A percentile compares a stretch with the other conserved stretches of the same genome.
Conservation (phyloP, 2,329 filamentous ascomycete genomes). For the Magnaporthiopsis incrustans region DNA sequence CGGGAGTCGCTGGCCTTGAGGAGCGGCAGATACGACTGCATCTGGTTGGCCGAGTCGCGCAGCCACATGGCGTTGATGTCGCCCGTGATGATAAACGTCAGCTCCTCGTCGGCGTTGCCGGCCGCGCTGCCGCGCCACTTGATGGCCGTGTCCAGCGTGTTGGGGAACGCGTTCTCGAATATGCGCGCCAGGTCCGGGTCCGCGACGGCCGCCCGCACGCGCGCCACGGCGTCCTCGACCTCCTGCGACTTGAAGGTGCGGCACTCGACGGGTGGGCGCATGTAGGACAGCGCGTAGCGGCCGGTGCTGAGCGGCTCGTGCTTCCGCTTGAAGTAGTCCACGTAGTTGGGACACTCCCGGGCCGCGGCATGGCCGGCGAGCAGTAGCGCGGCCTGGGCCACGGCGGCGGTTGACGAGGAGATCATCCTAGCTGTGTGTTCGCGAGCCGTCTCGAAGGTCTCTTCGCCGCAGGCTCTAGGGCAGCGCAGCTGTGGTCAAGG, state of each 20-base stretch:
- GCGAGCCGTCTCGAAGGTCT: too few species aligned
- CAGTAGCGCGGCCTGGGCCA: slow-evolving; percentile 5
- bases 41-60: slow-evolving; percentile 49
- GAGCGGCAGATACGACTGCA: slow-evolving; percentile 64
- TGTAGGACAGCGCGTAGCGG: slow-evolving; percentile 66
- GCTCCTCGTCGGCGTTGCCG: slow-evolving; percentile 23
- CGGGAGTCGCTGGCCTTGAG: slow-evolving; percentile 42
- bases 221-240: slow-evolving; percentile 67
- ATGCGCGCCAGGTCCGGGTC: slow-evolving; percentile 69
- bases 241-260: slow-evolving; percentile 71
- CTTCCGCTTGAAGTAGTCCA: slow-evolving; percentile 44
- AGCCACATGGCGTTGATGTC: slow-evolving; percentile 27
- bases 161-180: slow-evolving; percentile 67
- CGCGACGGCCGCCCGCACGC: slow-evolving; percentile 59
- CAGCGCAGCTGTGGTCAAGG: background rate
- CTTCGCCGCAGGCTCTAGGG: background rate
- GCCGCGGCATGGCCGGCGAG: slow-evolving; percentile 8
- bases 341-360: slow-evolving; percentile 54
- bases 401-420: background rate
- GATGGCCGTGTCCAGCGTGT: slow-evolving; percentile 44
- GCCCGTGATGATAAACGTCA: slow-evolving; percentile 57
- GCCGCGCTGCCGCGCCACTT: slow-evolving; percentile 16
- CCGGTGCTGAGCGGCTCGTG: slow-evolving; percentile 73
- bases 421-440: background rate
- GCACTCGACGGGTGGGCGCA: slow-evolving; percentile 68